A percentile compares a stretch with the other conserved stretches of the same genome.
Evolutionary conservation across 2,329 filamentous ascomycete genomes (phyloP).

Genomic region (Ceratocystis papillata): DNA sequence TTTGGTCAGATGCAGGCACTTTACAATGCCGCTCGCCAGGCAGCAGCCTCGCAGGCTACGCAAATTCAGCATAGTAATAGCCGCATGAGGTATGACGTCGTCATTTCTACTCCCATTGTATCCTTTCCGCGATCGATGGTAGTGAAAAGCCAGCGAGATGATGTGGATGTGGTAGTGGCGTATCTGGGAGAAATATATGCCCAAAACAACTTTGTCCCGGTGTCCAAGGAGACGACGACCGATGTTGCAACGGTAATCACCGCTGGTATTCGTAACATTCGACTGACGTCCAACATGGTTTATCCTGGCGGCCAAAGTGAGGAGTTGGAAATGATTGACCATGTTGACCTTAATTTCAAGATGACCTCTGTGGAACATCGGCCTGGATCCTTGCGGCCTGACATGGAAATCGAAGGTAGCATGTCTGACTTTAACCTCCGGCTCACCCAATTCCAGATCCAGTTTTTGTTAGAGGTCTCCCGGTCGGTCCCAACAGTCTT

Average conservation of each 20-base stretch:
- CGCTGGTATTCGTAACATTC: conserved; percentile 83
- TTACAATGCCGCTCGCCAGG: conserved; percentile 92
- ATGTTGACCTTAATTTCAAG: conserved; percentile 87
- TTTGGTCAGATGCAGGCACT: conserved; percentile 99
- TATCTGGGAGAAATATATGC: conserved; percentile 96
- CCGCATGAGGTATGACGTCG: conserved; percentile 86
- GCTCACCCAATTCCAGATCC: conserved; percentile 82
- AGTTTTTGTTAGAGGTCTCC: conserved; percentile 77
- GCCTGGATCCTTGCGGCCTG: conserved; percentile 64
- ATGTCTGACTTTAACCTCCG: conserved; percentile 90
- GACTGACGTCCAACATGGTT: conserved; percentile 79
- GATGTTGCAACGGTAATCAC: conserved; percentile 80
- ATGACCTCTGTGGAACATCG: conserved; percentile 86
- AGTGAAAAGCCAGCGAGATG: conserved; percentile 58
- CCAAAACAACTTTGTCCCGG: conserved; percentile 64
- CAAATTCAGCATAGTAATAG: conserved; percentile 84
- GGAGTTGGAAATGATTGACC: conserved; percentile 91
- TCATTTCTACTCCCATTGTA: conserved; percentile 89
- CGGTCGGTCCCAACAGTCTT: conserved; percentile 82
- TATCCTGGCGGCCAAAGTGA: conserved; percentile 63
- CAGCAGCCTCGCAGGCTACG: conserved; percentile 83
- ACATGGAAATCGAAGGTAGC: conserved; percentile 79
- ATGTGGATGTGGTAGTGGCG: conserved; percentile 76
- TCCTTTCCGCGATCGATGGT: conserved; percentile 76
- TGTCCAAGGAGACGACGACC: conserved; percentile 40